Conservation (phyloP, 129 eudicot genomes). For the Saussurea involucrata region DNA sequence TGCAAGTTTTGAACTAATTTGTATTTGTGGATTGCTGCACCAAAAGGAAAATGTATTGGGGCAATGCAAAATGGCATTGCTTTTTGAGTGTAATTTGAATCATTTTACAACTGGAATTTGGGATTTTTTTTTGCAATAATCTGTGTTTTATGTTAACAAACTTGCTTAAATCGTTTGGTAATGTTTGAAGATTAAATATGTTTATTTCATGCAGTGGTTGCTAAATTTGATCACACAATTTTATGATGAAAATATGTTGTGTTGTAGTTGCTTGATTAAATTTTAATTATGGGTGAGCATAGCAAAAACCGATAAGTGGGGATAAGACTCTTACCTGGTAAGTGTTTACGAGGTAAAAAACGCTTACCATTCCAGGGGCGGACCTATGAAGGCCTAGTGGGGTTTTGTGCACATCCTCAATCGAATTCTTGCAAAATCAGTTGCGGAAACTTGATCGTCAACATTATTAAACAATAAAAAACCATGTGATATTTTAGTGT, state of each 20-base stretch:
- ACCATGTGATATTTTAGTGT: too few relatives aligned
- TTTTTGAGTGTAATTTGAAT: slow-evolving; percentile 19
- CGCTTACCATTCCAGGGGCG: too few relatives aligned
- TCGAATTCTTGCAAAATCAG: too few relatives aligned
- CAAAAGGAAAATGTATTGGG: slow-evolving; percentile 13
- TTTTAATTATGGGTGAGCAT: too few relatives aligned
- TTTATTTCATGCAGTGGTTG: neutral
- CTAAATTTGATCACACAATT: neutral
- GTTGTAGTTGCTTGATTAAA: neutral
- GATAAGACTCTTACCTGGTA: too few relatives aligned
- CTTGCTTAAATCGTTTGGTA: neutral
- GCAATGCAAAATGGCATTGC: slow-evolving; percentile 31
- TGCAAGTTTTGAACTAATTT: slow-evolving; percentile 18
- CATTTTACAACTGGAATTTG: slow-evolving; percentile 11
- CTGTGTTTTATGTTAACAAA: slow-evolving; percentile 5
- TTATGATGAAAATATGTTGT: neutral
- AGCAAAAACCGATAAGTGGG: too few relatives aligned
- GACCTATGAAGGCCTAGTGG: too few relatives aligned
- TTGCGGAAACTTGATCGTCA: too few relatives aligned
- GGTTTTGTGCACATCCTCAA: too few relatives aligned
- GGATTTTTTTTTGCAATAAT: neutral
- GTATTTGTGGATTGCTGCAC: slow-evolving; percentile 12
- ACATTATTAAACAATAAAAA: too few relatives aligned
- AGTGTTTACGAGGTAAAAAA: too few relatives aligned
- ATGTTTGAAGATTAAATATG: neutral